Conservation (phyloP, 2,329 filamentous ascomycete genomes). For the Colletotrichum caudatum region DNA sequence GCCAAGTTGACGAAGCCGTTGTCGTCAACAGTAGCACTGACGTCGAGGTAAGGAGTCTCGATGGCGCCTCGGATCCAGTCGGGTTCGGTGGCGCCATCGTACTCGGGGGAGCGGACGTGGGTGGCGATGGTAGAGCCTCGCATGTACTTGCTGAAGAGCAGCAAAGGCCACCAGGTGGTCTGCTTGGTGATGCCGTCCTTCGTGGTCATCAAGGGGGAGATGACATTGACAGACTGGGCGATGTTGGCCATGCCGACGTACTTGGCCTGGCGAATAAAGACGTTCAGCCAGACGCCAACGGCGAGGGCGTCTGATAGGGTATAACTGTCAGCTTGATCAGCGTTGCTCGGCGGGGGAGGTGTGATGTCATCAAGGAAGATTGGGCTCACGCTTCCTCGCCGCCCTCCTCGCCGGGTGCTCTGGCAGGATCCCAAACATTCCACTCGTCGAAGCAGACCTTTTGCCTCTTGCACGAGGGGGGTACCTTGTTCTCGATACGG, state of each 20-base stretch:
- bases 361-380: not conserved
- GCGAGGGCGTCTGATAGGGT: constrained; percentile 81
- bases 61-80: constrained; percentile 73
- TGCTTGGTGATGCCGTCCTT: constrained; percentile 74
- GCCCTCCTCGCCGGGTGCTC: constrained; percentile 77
- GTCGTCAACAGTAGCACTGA: constrained; percentile 69
- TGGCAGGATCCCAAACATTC: constrained; percentile 84
- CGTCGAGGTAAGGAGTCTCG: constrained; percentile 78
- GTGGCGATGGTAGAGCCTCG: constrained; percentile 75
- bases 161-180: constrained; percentile 80
- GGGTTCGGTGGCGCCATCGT: constrained; percentile 75
- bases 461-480: constrained; percentile 69
- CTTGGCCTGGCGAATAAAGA: constrained; percentile 78
- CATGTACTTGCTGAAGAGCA: constrained; percentile 75
- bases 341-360: not conserved
- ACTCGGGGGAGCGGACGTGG: constrained; percentile 73
- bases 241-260: constrained; percentile 84
- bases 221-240: constrained; percentile 83
- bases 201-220: constrained; percentile 80
- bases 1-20: constrained; percentile 73
- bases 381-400: constrained; percentile 70
- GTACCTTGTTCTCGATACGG: constrained; percentile 74
- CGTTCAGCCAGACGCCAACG: constrained; percentile 81
- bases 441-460: constrained; percentile 87
- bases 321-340: constrained; percentile 56